Base-by-base conservation (phyloP, 2,329 filamentous ascomycete species). In the Rutstroemia sydowiana region DNA sequence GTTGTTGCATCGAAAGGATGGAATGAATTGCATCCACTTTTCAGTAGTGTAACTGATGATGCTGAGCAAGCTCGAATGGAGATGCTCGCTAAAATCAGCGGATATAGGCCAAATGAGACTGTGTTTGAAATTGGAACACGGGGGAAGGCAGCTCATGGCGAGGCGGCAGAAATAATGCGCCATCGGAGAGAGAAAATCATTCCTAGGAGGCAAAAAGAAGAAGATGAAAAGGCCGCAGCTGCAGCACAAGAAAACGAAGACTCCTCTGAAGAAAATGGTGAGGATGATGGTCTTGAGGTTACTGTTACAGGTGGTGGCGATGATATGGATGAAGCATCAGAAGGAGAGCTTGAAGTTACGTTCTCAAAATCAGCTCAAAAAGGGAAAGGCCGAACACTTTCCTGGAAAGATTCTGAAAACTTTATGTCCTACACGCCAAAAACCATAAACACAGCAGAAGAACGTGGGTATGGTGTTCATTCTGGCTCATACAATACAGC, bases 401-500 rank as follows among this genome's bases (percentile, higher is more conserved):
- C 83, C 42, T 95, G 83, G 77, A 82, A 88, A 65, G 91, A 96
- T 66, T 79, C 84, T 0, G 91, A 96, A 41, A 82, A 93, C 61
- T 98, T 95, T 81, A 97, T 98, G 90, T 87, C 88, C 9, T 98
- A 98, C 75, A 88, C 82, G 1, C 93, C 93, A 0, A 84, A 87
- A 56, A 83, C 82, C 39, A 78, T 81, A 61, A 93, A 92, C 68
- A 76, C 86, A 4, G 88, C 86, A 48, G 92, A 97, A 71, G 90
- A 96, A 66, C 86, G 88, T 50, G 93, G 85, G 11, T 98, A 98
- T 70, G 90, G 91, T 57, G 90, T 98, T 16, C 88, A 95, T 69
- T 87, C 88, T 0, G 89, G 89, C 45, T 82, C 79, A 9, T 71
- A 73, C 59, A 72, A 74, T 48, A 71, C 71, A 18, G 69, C 70